Evolutionary conservation across 2,329 filamentous ascomycete species (phyloP), one percentile per base, ranked within the genome.

Genomic region (Alternaria ethzedia): DNA sequence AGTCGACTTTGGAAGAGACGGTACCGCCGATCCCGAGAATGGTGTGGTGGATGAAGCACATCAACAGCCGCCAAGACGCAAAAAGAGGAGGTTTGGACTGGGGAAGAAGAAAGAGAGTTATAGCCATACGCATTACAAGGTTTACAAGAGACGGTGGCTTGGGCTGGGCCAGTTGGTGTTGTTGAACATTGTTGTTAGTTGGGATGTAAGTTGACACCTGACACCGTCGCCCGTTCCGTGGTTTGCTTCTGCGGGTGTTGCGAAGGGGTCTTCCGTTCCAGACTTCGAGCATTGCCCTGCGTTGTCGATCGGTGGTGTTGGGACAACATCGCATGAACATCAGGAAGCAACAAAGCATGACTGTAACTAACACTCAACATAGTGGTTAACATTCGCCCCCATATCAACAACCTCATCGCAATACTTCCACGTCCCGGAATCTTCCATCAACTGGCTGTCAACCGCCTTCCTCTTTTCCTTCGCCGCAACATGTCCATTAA

Each of bases 371-470:
- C 36, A 49, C 11, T 17, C 2, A 5, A 13, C 15, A 12, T 70
- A 94, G 92, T 98, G 95, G 95, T 87, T 98, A 71, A 96, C 94
- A 7, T 97, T 94, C 80, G 91, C 94, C 2, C 91, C 95, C 44
- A 90, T 97, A 30, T 93, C 93, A 2, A 87, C 87, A 32, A 88
- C 90, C 21, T 87, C 93, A 2, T 89, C 94, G 0, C 71, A 84
- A 23, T 97, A 94, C 83, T 98, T 96, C 77, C 70, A 83, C 55
- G 92, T 94, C 12, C 86, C 86, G 32, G 89, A 94, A 74, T 89
- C 88, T 15, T 87, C 88, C 30, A 91, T 98, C 81, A 98, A 98
- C 81, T 98, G 96, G 96, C 86, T 97, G 66, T 94, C 91, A 75
- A 98, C 91, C 0, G 90, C 86, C 43, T 97, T 96, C 77, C 85